These are phyloP conservation scores for Alternaria arborescens DNA, from an alignment of 2,329 filamentous ascomycete genomes.

Conservation along the genomic window DNA sequence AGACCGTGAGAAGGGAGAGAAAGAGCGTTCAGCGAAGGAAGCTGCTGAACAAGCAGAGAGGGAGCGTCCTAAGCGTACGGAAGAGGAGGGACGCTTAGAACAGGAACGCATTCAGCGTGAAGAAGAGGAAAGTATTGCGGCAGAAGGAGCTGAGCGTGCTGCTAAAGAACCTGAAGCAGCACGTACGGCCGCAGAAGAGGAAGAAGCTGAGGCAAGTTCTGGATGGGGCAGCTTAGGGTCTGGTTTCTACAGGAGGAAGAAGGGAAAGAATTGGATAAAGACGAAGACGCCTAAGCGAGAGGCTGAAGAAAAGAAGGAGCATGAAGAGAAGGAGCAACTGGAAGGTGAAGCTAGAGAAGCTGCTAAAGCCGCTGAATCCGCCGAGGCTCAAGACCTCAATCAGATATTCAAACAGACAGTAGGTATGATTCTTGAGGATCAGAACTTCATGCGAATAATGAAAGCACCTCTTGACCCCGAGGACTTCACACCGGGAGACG, in stretches of 20 bases:
- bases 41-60: too few relatives aligned
- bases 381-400: constrained; percentile 13
- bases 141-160: constrained; percentile 47
- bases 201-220: constrained; percentile 39
- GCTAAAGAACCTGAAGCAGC: constrained; percentile 31
- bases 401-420: too few relatives aligned
- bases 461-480: too few relatives aligned
- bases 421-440: too few relatives aligned
- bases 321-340: constrained; percentile 42
- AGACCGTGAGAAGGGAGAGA: constrained; percentile 13
- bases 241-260: constrained; percentile 46
- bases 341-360: constrained; percentile 41
- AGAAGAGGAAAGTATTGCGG: constrained; percentile 41
- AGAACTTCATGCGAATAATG: too few relatives aligned
- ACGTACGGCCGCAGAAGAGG: constrained; percentile 7
- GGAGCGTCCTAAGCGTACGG: constrained; percentile 50
- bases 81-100: constrained; percentile 42
- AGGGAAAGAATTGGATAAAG: constrained; percentile 13
- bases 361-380: constrained; percentile 26
- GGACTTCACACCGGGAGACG: too few relatives aligned
- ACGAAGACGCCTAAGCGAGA: constrained; percentile 43
- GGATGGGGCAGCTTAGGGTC: constrained; percentile 23
- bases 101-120: constrained; percentile 37
- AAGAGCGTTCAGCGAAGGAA: constrained; percentile 36
- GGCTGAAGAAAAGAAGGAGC: constrained; percentile 35